Evolutionary conservation across 2,329 filamentous ascomycete species (phyloP).

Genomic region (Pseudocercospora ulei): DNA sequence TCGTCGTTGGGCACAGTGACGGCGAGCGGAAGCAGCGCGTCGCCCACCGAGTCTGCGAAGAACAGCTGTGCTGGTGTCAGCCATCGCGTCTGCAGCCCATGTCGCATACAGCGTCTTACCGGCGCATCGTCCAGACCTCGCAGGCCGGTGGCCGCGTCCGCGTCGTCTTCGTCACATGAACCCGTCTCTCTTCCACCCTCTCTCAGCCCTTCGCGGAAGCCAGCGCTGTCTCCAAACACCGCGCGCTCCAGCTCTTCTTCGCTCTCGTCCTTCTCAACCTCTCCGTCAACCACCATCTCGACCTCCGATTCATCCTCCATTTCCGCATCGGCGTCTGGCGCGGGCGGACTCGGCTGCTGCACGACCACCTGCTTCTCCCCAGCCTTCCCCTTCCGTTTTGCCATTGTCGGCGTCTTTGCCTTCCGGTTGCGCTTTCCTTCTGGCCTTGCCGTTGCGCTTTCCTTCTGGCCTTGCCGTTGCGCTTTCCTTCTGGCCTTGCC

Average conservation of each 20-base stretch:
- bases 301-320: conserved; percentile 27
- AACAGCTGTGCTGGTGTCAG: conserved; percentile 50
- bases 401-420: conserved; percentile 13
- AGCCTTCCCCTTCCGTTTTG: conserved; percentile 15
- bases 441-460: too few relatives aligned
- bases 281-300: conserved; percentile 28
- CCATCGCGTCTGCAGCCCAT: conserved; percentile 11
- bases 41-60: conserved; percentile 61
- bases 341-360: conserved; percentile 22
- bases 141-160: conserved; percentile 35
- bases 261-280: conserved; percentile 28
- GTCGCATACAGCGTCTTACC: conserved; percentile 35
- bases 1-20: conserved; percentile 38
- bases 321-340: conserved; percentile 17
- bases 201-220: conserved; percentile 67
- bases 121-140: conserved; percentile 66
- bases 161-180: conserved; percentile 42
- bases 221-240: conserved; percentile 77
- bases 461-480: too few relatives aligned
- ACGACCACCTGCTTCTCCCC: conserved; percentile 10
- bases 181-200: conserved; percentile 39
- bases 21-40: conserved; percentile 35
- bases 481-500: too few relatives aligned
- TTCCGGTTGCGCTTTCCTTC: background rate
- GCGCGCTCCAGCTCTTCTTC: conserved; percentile 53